Base-by-base conservation (phyloP, 371 early-diverging fungal genomes). In the Mortierella sp. region DNA sequence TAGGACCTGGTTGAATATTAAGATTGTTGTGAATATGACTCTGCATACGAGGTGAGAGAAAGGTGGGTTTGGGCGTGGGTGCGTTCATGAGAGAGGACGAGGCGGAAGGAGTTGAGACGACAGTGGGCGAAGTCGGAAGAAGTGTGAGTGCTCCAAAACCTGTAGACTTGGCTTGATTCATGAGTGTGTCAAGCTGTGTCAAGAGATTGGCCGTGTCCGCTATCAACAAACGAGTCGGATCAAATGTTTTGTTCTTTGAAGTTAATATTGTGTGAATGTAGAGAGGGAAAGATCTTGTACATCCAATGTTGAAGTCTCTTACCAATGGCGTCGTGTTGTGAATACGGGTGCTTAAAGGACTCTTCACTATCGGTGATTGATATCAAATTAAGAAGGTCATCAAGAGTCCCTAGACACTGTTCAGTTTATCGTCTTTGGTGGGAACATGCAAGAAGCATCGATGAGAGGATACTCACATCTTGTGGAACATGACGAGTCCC, bases 401-500 rank as follows among this genome's bases (percentile, higher is more conserved):
- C 37, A 37, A 5, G 37, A 9, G 9, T 5, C 37, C 5, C 37
- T 37, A 9, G 37, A 37, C 37, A 37, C 37, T 37, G 37, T 3
- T 37, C 37, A 37, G 37, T 9, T 37, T 9, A 37, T 5, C 37
- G 37, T 9, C 9, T 37, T 9, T 37, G 3, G 3, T 37, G 5
- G 5, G 37, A 37, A 37, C 25, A 61, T 47, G 23, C 52, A 12
- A 21, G n/a, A 11, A 43, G 7, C 15, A 25, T 2, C 11, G 0
- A n/a, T 25, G 21, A 50, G 15, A 21, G 2, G 46, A 7, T 16
- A n/a, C 61, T 62, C 72, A 77, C 77, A 77, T 77, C 72, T 77
- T 72, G 56, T 72, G 77, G 59, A 77, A 72, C 77, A 77, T 77
- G 72, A 77, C 72, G 12, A 77, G 66, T 2, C 77, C 77, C 25